Evolutionary conservation across 1,284 basidiomycete species (phyloP), one percentile per base, ranked within the genome.

Genomic region (Neotropicomus parvogracilis): DNA sequence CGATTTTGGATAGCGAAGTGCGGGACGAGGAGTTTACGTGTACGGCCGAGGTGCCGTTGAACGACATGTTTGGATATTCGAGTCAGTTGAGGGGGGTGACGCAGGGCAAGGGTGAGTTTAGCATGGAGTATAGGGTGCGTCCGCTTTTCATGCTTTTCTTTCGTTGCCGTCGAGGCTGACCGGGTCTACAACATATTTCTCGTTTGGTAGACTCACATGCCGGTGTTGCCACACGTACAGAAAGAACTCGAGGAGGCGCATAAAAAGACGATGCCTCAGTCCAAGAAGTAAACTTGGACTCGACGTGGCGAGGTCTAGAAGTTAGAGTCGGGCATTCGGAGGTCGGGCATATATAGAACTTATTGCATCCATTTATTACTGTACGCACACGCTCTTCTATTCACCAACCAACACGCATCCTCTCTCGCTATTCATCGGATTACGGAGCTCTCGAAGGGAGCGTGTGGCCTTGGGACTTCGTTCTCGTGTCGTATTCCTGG

Each of bases 51-150:
- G 95, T 99, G 13, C 86, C 91, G 9, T 70, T 99, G 68, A 98
- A 95, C 70, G 95, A 99, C 64, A 99, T 99, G 97, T 99, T 99
- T 67, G 95, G 95, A 27, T 99, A 95, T 67, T 94, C 91, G 24
- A 91, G 84, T 62, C 88, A 91, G 59, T 74, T 99, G 44, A 83
- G 97, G 52, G 95, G 95, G 6, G 83, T 85, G 55, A 99, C 95
- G 0, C 95, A 99, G 72, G 93, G 94, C 63, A 97, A 97, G 75
- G 93, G 84, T 53, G 91, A 94, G 71, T 95, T 95, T 65, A 91
- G 88, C 55, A 97, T 97, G 94, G 93, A 95, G 69, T 97, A 95
- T 71, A 91, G 91, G 77, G 88, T 86, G 56, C 44, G 73, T 63
- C 47, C 58, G 40, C 2, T 29, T 17, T 28, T 17, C n/a, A n/a